Evolutionary conservation across 257 asterid species (phyloP), one percentile per base, ranked within the genome.

Genomic region (Lycium barbarum): DNA sequence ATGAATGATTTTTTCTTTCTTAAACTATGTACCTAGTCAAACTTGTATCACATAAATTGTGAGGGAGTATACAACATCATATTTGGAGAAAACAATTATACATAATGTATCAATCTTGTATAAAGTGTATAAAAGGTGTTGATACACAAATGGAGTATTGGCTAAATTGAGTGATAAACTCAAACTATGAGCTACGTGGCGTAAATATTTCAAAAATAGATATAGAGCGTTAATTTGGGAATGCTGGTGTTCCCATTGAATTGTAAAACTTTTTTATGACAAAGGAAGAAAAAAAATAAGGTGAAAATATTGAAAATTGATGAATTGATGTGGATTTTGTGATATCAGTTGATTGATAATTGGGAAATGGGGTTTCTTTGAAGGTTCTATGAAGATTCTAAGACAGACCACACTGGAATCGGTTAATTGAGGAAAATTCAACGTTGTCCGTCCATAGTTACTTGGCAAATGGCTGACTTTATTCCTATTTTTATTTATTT

Each of bases 171-270:
- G 33, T 26, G 33, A 26, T 1, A 26, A 26, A 26, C 33, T 26
- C 33, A 26, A 26, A 26, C 33, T 26, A 26, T 26, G 33, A 26
- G 33, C 33, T 26, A 26, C 33, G 33, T 26, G 33, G 33, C 33
- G 33, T 26, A 26, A 26, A 26, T 26, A 26, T 26, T 26, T 26
- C 33, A 26, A 26, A 26, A 26, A 26, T 26, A 26, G 33, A 26
- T 26, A 26, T 26, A 26, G 33, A 26, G 33, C 33, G 33, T 26
- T 26, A 26, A 92, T 94, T 89, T 6, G 99, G 95, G 82, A 94
- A 91, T 22, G 90, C 98, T 66, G 98, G 99, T 38, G 99, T 97
- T 76, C 99, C 99, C 99, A 97, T 97, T 78, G 43, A 49, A 13
- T 74, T 9, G 9, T 40, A 6, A 3, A 40, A 40, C 4, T 40